Base-by-base conservation (phyloP, 305 asterid genomes). In the Plantago coronopus region DNA sequence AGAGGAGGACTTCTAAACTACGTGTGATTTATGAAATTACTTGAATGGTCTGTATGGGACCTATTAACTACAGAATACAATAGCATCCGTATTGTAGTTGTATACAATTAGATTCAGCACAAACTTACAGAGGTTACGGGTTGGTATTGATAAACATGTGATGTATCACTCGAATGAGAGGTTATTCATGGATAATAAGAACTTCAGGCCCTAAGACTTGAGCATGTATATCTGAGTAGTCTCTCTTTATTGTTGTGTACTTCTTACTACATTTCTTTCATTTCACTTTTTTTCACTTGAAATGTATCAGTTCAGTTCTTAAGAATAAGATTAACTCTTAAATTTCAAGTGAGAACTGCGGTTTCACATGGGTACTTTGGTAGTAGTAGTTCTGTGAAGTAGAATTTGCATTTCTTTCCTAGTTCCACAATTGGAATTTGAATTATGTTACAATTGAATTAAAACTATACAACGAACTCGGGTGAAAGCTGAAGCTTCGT, bases 11-110 rank as follows among this genome's bases (percentile, higher is more conserved):
- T 57, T 62, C 70, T 59, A 59, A 65, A 27, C 63, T 67, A 55
- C 59, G 40, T 69, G 73, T 72, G 69, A 71, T 63, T 69, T 62
- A 59, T 65, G 44, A 43, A n/a, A 56, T 38, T 25, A 55, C 16
- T 40, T 54, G 62, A 62, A 55, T 21, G 72, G 45, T 61, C 59
- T 27, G 48, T 45, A 48, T 13, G 40, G 42, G 57, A 66, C 38
- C 37, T 9, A 22, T 72, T 59, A 48, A 25, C 37, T 48, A 57
- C 51, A 40, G 66, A 55, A 70, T 54, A 53, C 38, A 49, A 61
- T 58, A 7, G 64, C 65, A n/a, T 13, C 54, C 59, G 44, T 58
- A 31, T 61, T 65, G 54, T 34, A 34, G 40, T 34, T 34, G 57
- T 48, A 61, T 64, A 47, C 54, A 46, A 48, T 61, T 48, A 42